These are phyloP conservation scores for Chlorella sp. DNA, from an alignment of 139 green algal genomes.

Conservation along the genomic window DNA sequence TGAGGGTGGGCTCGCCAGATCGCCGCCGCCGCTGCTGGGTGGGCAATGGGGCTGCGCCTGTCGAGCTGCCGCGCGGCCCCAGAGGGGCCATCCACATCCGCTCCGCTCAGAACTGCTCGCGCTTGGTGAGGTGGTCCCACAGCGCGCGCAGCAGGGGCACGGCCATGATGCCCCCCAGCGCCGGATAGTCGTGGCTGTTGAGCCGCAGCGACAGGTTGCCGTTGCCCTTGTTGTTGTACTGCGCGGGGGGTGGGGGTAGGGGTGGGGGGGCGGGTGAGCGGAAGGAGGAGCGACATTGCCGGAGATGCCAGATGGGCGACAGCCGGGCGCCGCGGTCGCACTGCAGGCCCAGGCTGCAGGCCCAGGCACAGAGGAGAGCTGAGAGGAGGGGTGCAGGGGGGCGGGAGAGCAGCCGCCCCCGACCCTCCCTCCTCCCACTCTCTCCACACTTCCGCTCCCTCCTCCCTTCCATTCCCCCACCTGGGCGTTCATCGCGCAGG, in stretches of 20 bases:
- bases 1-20: too few relatives aligned
- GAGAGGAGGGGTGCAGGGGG: not conserved
- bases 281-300: not conserved
- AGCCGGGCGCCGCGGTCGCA: not conserved
- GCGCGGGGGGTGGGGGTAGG: not conserved
- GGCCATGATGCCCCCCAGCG: conserved; percentile 30
- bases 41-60: too few relatives aligned
- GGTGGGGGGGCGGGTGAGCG: not conserved
- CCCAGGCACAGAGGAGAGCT: not conserved
- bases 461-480: conserved; percentile 36
- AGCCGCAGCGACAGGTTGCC: conserved; percentile 24
- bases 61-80: too few relatives aligned
- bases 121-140: conserved; percentile 27
- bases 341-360: not conserved
- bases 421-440: conserved; percentile 13
- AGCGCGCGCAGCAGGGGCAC: conserved; percentile 30
- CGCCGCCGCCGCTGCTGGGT: too few relatives aligned
- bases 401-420: not conserved
- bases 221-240: not conserved
- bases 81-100: not conserved
- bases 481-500: conserved; percentile 27
- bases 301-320: not conserved
- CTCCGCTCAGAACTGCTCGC: conserved; percentile 23
- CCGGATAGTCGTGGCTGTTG: conserved; percentile 41
- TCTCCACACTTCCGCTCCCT: too few relatives aligned